These are phyloP conservation scores for Aspergillus brunneoviolaceus DNA, from an alignment of 2,329 filamentous ascomycete genomes.

Conservation along the genomic window DNA sequence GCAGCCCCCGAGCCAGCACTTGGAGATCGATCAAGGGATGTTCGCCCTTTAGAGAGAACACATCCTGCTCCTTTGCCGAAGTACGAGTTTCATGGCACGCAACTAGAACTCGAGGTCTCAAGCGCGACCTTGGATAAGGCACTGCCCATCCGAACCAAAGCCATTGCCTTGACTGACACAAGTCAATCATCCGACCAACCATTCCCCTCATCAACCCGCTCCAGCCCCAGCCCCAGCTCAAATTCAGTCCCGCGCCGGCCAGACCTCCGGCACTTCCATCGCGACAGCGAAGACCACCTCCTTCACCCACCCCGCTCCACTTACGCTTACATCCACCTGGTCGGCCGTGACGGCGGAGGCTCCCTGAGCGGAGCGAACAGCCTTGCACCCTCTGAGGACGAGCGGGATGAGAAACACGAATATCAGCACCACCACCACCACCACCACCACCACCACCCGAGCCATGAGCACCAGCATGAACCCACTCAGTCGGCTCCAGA, in stretches of 20 bases:
- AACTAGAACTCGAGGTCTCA: neutral
- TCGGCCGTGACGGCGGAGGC: constrained; percentile 49
- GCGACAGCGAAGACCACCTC: constrained; percentile 32
- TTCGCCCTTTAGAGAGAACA: constrained; percentile 11
- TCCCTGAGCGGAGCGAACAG: constrained; percentile 47
- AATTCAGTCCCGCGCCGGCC: constrained; percentile 19
- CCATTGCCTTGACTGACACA: neutral
- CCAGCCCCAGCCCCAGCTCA: constrained; percentile 12
- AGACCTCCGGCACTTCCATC: constrained; percentile 22
- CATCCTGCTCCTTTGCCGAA: constrained; percentile 10
- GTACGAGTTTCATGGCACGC: constrained; percentile 9
- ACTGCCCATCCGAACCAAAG: neutral
- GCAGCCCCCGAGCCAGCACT: constrained; percentile 20
- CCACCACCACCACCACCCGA: neutral
- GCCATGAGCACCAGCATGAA: neutral
- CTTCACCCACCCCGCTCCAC: constrained; percentile 28
- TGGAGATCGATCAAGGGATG: constrained; percentile 17
- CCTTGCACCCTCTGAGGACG: constrained; percentile 35
- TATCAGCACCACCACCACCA: constrained; percentile 1
- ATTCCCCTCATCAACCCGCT: constrained; percentile 8
- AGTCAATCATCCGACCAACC: neutral
- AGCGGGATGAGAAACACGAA: constrained; percentile 25
- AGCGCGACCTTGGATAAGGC: neutral
- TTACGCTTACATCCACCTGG: constrained; percentile 36
- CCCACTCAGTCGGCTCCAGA: neutral